phyloP scores from a whole-genome alignment of 106 monocot species.

The Posidonia australis region DNA sequence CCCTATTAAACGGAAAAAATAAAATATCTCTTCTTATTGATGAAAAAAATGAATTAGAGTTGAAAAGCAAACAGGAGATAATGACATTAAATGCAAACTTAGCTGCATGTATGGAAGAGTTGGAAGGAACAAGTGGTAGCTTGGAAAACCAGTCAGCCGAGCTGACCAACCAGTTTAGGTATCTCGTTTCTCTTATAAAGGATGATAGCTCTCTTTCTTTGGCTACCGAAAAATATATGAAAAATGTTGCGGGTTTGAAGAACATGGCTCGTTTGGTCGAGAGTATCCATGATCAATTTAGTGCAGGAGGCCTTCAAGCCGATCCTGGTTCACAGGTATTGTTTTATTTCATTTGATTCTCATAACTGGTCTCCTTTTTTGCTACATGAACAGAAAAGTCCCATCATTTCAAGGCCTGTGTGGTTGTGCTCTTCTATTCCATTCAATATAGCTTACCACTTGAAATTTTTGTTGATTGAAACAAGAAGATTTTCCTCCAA shows the following conservation, averaged over 20 bases:
- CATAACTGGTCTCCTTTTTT: too few species aligned
- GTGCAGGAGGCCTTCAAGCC: conserved; percentile 17
- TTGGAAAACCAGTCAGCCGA: conserved; percentile 43
- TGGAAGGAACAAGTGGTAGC: conserved; percentile 26
- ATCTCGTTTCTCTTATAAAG: conserved; percentile 41
- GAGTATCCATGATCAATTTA: conserved; percentile 46
- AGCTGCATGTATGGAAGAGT: conserved; percentile 55
- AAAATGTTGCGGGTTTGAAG: conserved; percentile 34
- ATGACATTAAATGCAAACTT: conserved; percentile 44
- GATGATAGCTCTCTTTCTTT: conserved; percentile 34
- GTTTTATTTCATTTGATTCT: too few species aligned
- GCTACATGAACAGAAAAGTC: too few species aligned
- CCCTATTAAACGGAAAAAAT: conserved; percentile 31
- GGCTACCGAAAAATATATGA: conserved; percentile 48
- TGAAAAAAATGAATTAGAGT: conserved; percentile 44
- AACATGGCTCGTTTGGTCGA: conserved; percentile 47
- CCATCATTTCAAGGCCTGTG: too few species aligned
- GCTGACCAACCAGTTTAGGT: conserved; percentile 31
- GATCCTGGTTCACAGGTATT: conserved; percentile 46
- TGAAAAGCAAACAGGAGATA: conserved; percentile 38
- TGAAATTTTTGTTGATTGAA: too few species aligned
- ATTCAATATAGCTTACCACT: too few species aligned
- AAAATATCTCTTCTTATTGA: conserved; percentile 37
- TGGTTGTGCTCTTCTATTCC: too few species aligned
- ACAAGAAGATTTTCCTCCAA: too few species aligned